phyloP scores from a whole-genome alignment of 495 filamentous ascomycete species.

The Talaromyces stipitatus region DNA sequence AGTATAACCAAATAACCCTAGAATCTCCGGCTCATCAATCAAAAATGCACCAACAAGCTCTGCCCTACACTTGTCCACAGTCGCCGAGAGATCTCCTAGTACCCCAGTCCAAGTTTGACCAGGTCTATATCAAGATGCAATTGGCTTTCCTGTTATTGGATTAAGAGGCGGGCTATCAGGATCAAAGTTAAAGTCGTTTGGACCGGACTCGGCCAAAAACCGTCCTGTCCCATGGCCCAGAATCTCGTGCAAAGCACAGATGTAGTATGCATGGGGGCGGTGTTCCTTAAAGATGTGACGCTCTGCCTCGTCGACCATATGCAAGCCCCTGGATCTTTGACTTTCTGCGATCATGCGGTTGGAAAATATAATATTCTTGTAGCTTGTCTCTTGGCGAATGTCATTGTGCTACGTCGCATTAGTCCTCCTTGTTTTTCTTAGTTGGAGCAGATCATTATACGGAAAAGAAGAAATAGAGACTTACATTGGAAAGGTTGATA shows the following conservation, averaged over 20 bases:
- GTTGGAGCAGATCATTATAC: no score
- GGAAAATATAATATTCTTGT: neutral
- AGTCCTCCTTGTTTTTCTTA: no score
- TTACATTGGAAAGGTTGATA: no score
- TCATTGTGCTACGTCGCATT: neutral
- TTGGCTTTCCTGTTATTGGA: neutral
- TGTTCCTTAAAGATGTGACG: neutral
- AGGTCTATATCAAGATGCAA: neutral
- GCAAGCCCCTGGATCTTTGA: neutral
- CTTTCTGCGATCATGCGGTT: neutral
- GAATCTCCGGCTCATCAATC: no score
- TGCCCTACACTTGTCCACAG: neutral
- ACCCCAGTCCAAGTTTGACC: neutral
- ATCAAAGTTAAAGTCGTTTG: neutral
- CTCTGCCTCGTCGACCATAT: neutral
- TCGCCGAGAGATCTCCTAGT: neutral
- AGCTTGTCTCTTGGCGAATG: neutral
- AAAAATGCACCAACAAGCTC: no score
- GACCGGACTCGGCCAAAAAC: neutral
- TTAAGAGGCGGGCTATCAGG: neutral
- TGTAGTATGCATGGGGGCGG: neutral
- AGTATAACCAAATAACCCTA: neutral
- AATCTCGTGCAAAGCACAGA: neutral
- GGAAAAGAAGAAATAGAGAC: no score
- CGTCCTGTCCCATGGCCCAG: neutral